Evolutionary conservation across 192 early-diverging fungal species (phyloP), one percentile per base, ranked within the genome.

Genomic region (Coemansia sp.): DNA sequence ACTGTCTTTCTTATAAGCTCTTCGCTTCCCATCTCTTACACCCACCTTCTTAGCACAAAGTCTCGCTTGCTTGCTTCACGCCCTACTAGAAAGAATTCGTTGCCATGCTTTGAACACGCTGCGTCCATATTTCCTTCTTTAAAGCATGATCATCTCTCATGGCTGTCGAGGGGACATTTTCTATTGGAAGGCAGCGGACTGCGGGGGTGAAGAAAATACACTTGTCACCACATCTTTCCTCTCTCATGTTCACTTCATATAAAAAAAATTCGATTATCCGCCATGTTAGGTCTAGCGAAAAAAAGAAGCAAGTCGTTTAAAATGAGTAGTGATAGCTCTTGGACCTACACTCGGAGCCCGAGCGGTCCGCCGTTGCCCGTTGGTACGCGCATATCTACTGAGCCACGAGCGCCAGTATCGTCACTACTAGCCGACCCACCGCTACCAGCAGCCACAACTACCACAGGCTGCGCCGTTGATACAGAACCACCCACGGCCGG

Each of bases 351-450:
- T 41, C 74, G 74, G 25, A 79, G 72, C 2, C 77, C 77, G 23
- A 79, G 42, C n/a, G 72, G 62, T 9, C 73, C 73, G 69, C 62
- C 66, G 58, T 48, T 79, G 21, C 77, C 72, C 34, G 72, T 38
- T 29, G 77, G 77, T 10, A 79, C 77, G 27, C 68, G 77, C 59
- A 79, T 72, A 37, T 74, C 77, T 4, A 71, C 69, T 11, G 72
- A 71, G 19, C 62, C 62, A 38, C 48, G 65, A 23, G 58, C 67
- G 29, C 36, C 59, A 38, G 59, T 25, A n/a, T 61, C 59, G 31
- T 41, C 62, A 51, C 64, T 39, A 11, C 64, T 57, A 31, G 64
- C 62, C 38, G 64, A 29, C 17, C 45, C 31, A 61, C 69, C 44
- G 8, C 36, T 37, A 9, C 36, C 36, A 1, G 63, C 25, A n/a